A percentile compares a stretch with the other conserved stretches of the same genome.
phyloP scores from a whole-genome alignment of 73 alveolate species.

The Paraurostyla sp. region DNA sequence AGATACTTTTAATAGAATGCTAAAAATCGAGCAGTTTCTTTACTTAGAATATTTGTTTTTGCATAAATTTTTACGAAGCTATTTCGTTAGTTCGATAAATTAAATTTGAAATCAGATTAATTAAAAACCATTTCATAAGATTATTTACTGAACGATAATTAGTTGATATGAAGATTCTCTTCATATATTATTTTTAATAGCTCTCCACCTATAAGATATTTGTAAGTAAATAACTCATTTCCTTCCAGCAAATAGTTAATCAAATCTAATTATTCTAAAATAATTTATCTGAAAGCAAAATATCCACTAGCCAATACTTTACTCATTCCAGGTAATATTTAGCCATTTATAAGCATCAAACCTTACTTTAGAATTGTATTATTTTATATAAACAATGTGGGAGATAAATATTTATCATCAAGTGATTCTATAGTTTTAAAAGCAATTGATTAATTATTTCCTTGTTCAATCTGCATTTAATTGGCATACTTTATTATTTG shows the following conservation, averaged over 20 bases:
- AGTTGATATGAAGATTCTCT: not conserved
- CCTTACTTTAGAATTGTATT: too few species aligned
- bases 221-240: not conserved
- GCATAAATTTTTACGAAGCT: constrained; percentile 2
- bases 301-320: too few species aligned
- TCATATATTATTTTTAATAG: constrained; percentile 1
- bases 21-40: not conserved
- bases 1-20: not conserved
- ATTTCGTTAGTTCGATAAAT: too few species aligned
- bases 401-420: too few species aligned
- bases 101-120: not conserved
- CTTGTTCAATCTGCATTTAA: too few species aligned
- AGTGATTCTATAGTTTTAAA: too few species aligned
- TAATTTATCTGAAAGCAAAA: not conserved
- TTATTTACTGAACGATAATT: not conserved
- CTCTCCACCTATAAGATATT: not conserved
- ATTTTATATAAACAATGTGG: too few species aligned
- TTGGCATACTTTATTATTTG: too few species aligned
- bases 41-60: not conserved
- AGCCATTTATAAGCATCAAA: too few species aligned
- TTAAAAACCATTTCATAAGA: not conserved
- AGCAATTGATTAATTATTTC: too few species aligned
- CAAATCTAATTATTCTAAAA: not conserved
- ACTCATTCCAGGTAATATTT: too few species aligned
- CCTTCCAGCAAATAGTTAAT: not conserved